A percentile compares a stretch with the other conserved stretches of the same genome.
Evolutionary conservation across 768 basidiomycete genomes (phyloP).

Genomic region (Daedalea quercina): DNA sequence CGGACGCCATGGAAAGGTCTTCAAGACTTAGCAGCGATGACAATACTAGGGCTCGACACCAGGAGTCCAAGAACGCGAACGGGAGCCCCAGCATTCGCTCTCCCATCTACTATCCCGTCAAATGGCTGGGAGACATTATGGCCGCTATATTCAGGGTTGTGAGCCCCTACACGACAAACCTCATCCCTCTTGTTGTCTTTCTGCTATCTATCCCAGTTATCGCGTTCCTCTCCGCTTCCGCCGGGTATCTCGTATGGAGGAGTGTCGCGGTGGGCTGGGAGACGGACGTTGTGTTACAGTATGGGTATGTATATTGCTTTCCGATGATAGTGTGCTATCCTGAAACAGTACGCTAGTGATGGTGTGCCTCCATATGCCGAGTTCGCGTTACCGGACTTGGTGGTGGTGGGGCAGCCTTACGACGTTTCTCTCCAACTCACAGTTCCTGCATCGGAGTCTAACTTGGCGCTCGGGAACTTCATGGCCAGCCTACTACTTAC

Average conservation of each 20-base stretch:
- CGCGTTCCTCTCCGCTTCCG: slow-evolving; percentile 50
- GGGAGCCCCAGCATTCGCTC: slow-evolving; percentile 13
- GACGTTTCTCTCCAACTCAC: slow-evolving; percentile 61
- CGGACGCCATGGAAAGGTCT: neutral
- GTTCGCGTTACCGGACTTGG: slow-evolving; percentile 41
- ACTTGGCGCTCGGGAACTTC: slow-evolving; percentile 77
- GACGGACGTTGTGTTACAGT: slow-evolving; percentile 63
- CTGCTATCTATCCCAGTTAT: slow-evolving; percentile 56
- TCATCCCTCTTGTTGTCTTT: slow-evolving; percentile 62
- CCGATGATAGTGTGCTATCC: neutral
- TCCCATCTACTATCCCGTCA: slow-evolving; percentile 18
- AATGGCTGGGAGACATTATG: slow-evolving; percentile 18
- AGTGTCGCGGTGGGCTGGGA: slow-evolving; percentile 69
- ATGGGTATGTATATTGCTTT: slow-evolving; percentile 48
- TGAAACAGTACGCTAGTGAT: slow-evolving; percentile 40
- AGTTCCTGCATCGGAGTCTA: slow-evolving; percentile 60
- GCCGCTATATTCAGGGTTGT: slow-evolving; percentile 28
- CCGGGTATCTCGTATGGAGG: slow-evolving; percentile 73
- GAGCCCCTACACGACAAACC: slow-evolving; percentile 49
- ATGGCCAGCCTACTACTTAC: slow-evolving; percentile 64
- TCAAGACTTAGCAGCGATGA: neutral
- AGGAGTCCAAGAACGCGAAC: slow-evolving; percentile 11
- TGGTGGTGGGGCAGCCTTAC: slow-evolving; percentile 60
- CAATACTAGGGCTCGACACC: slow-evolving; percentile 8
- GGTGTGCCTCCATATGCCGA: slow-evolving; percentile 59